Conservation (phyloP, 2,329 filamentous ascomycete species). For the Teratosphaeria nubilosa region DNA sequence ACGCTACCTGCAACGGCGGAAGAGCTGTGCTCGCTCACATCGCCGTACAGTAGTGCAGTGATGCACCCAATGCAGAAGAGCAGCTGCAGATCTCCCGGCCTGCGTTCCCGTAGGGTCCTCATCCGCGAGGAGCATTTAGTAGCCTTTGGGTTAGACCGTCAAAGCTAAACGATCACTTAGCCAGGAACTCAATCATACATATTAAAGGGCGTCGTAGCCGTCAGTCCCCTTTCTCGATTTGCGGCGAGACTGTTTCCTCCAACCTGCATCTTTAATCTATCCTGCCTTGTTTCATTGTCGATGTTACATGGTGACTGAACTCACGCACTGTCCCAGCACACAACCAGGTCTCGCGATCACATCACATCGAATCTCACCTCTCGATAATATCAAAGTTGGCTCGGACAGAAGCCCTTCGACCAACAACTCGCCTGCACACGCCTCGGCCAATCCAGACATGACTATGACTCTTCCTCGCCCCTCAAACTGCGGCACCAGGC, state of each 20-base stretch:
- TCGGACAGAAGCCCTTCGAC: background rate
- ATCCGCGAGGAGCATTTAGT: background rate
- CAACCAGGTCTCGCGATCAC: background rate
- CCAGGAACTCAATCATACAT: background rate
- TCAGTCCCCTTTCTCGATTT: background rate
- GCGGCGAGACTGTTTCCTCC: background rate
- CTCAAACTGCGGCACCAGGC: slow-evolving; percentile 13
- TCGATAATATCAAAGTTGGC: background rate
- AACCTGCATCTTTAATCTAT: background rate
- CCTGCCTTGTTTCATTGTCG: background rate
- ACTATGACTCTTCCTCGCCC: slow-evolving; percentile 15
- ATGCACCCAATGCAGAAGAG: background rate
- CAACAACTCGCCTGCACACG: background rate
- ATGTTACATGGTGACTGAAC: background rate
- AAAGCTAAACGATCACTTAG: background rate
- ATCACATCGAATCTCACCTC: background rate
- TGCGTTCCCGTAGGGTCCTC: background rate
- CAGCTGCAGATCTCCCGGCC: background rate
- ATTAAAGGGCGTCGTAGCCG: background rate
- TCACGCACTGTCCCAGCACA: background rate
- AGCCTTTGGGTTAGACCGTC: background rate
- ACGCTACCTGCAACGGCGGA: background rate
- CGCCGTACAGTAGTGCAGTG: background rate
- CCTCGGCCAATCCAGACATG: slow-evolving; percentile 8
- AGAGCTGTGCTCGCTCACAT: background rate